Percentiles rank a stretch among this genome's conserved stretches.
Evolutionary conservation across 2,329 filamentous ascomycete genomes (phyloP).

Genomic region (Aspergillus pseudoglaucus): DNA sequence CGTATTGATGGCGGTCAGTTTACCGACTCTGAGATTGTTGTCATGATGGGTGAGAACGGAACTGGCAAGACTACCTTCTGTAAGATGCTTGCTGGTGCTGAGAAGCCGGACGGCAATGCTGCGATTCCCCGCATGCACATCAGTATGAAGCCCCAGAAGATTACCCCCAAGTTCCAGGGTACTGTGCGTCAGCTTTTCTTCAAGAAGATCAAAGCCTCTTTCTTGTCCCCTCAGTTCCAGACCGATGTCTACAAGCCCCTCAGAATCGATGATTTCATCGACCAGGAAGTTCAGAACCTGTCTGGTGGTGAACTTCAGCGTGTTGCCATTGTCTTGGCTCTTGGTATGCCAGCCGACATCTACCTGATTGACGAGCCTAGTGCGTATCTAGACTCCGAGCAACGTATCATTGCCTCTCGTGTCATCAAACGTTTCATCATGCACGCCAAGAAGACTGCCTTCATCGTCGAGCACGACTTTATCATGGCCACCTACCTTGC

Average conservation of each 20-base stretch:
- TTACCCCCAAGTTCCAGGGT: conserved; percentile 95
- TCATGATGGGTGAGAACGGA: conserved; percentile 99
- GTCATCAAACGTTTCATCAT: conserved; percentile 99
- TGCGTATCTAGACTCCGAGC: conserved; percentile 96
- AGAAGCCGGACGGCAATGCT: conserved; percentile 77
- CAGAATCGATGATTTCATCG: conserved; percentile 97
- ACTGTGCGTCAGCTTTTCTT: conserved; percentile 98
- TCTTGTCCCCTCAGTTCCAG: conserved; percentile 96
- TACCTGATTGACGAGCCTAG: conserved; percentile 98
- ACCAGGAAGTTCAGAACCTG: conserved; percentile 98
- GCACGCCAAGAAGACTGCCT: conserved; percentile 99
- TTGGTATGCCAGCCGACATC: conserved; percentile 92
- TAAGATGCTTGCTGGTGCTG: conserved; percentile 83
- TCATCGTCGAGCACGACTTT: conserved; percentile 99
- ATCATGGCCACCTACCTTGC: conserved; percentile 84
- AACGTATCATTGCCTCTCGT: conserved; percentile 93
- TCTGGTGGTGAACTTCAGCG: conserved; percentile 99
- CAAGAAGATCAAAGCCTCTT: conserved; percentile 98
- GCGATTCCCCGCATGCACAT: conserved; percentile 91
- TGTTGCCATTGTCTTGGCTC: conserved; percentile 94
- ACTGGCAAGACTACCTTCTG: conserved; percentile 99
- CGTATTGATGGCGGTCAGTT: conserved; percentile 76
- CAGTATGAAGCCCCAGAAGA: conserved; percentile 99
- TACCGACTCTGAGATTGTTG: conserved; percentile 96
- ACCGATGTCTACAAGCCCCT: conserved; percentile 99